A percentile compares a stretch with the other conserved stretches of the same genome.
phyloP scores from a whole-genome alignment of 306 rosid species.

The Acmispon strigosus region DNA sequence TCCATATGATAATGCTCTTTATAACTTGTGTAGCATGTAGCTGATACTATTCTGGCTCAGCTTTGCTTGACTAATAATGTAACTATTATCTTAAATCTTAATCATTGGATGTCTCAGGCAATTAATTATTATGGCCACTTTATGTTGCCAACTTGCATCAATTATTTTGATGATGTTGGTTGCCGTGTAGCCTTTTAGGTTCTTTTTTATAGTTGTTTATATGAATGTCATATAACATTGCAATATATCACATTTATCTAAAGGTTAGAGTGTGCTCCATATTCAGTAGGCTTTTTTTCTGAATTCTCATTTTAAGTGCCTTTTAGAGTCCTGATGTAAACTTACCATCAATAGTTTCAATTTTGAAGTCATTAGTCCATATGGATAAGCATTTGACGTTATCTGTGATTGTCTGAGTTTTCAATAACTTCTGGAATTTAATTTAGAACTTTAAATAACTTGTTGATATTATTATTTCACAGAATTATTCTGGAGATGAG shows the following conservation, averaged over 20 bases:
- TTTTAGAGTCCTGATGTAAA: background rate
- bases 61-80: background rate
- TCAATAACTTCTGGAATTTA: background rate
- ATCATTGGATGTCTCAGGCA: background rate
- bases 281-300: background rate
- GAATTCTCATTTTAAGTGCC: constrained; percentile 3
- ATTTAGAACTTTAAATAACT: background rate
- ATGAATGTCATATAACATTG: background rate
- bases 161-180: background rate
- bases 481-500: constrained; percentile 91
- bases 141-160: background rate
- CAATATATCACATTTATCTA: background rate
- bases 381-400: background rate
- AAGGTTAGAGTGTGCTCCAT: background rate
- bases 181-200: background rate
- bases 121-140: background rate
- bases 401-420: background rate
- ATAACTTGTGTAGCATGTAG: background rate
- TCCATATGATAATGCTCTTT: constrained; percentile 1
- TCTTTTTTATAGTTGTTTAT: background rate
- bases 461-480: constrained; percentile 21
- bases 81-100: background rate
- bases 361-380: background rate
- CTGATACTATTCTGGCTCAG: background rate
- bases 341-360: background rate